Base-by-base conservation (phyloP, 768 basidiomycete species). In the Mycena olivaceomarginata region DNA sequence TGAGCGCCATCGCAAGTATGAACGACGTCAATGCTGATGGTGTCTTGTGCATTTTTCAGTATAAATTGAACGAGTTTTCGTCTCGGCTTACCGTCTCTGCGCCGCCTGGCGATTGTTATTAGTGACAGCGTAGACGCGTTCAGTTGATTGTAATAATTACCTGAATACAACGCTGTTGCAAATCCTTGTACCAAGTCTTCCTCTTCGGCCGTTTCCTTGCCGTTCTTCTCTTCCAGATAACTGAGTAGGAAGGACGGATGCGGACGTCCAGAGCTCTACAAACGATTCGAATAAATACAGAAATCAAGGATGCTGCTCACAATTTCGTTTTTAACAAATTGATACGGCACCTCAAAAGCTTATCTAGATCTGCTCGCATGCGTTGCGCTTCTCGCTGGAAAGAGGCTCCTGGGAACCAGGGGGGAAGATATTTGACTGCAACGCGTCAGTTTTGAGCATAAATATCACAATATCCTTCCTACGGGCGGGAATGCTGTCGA, bases 1-100 rank as follows among this genome's bases (percentile, higher is more conserved):
- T 82, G 72, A 87, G 83, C 1, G 82, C 81, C 86, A 87, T 86
- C 0, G 85, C 86, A 40, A 87, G 82, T 70, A 88, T 84, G 79
- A 87, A 85, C 10, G 86, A 82, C 2, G 81, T 81, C 64, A 86
- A 72, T 2, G 85, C 82, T 5, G 85, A 84, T 0, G 82, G 80
- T 1, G 85, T 85, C 84, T 85, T 60, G 18, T 16, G 53, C 7
- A 41, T 46, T 20, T 63, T 39, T 4, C 2, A 25, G 31, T 45
- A 39, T 16, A 12, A 57, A 31, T 20, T 40, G 7, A 39, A 11
- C 4, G 11, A 13, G 16, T 12, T n/a, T 11, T 45, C 37, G 39
- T n/a, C 4, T 22, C 11, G 8, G 15, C 80, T n/a, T 59, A 83
- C 83, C 0, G 84, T 84, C 79, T 84, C 84, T 60, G 82, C 83